Percentiles rank a stretch among this genome's conserved stretches.
phyloP scores from a whole-genome alignment of 2,329 filamentous ascomycete species.

The Camptophora hylomeconis region DNA sequence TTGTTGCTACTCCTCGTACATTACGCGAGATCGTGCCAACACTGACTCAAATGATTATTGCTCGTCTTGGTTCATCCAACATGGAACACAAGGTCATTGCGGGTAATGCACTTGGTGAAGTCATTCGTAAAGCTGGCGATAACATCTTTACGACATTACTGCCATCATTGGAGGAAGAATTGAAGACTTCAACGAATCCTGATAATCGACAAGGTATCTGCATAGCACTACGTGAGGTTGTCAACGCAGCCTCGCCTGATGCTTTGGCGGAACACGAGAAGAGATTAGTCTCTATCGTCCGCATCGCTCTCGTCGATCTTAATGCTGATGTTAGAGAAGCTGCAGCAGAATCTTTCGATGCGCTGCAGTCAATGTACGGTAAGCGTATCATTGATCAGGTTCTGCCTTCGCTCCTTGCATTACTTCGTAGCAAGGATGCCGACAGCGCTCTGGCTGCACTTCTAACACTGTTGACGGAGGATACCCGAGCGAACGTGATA shows the following conservation, averaged over 20 bases:
- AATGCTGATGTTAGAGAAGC: conserved; percentile 86
- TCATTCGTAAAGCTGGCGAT: conserved; percentile 94
- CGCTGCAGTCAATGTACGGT: conserved; percentile 81
- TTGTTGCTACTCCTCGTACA: conserved; percentile 81
- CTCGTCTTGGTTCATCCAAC: conserved; percentile 84
- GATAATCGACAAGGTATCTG: conserved; percentile 96
- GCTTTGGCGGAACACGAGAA: conserved; percentile 90
- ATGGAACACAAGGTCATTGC: conserved; percentile 99
- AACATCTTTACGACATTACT: conserved; percentile 77
- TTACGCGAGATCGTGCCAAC: conserved; percentile 93
- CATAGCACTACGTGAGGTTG: conserved; percentile 86
- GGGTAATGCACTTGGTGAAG: conserved; percentile 87
- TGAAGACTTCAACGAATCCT: conserved; percentile 76
- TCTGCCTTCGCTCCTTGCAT: conserved; percentile 75
- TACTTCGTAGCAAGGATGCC: conserved; percentile 79
- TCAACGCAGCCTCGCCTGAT: conserved; percentile 75
- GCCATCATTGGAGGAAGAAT: conserved; percentile 81
- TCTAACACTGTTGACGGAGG: conserved; percentile 84
- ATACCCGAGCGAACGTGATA: conserved; percentile 89
- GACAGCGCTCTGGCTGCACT: conserved; percentile 87
- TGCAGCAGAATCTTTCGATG: conserved; percentile 93
- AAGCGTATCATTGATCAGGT: conserved; percentile 94
- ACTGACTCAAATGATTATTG: conserved; percentile 86
- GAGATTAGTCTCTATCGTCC: conserved; percentile 84
- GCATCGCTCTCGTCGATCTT: conserved; percentile 79